Evolutionary conservation across 2,329 filamentous ascomycete species (phyloP).

Genomic region (Kalmusia sp.): DNA sequence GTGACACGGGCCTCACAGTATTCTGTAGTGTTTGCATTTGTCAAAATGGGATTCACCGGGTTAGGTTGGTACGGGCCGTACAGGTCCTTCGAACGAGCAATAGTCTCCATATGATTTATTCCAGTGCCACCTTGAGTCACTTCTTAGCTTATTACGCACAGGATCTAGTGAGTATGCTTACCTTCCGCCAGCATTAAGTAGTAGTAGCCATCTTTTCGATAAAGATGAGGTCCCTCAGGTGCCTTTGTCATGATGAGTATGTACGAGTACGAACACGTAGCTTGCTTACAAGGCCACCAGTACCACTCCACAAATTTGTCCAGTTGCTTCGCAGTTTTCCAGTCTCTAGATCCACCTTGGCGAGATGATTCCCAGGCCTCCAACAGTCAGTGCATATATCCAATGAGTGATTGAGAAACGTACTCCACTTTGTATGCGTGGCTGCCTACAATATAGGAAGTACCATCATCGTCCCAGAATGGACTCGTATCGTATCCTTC

Average conservation of each 20-base stretch:
- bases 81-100: conserved; percentile 44
- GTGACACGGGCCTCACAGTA: conserved; percentile 36
- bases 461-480: conserved; percentile 64
- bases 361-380: conserved; percentile 35
- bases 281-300: conserved; percentile 32
- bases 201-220: conserved; percentile 40
- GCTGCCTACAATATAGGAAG: conserved; percentile 54
- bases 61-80: conserved; percentile 47
- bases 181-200: conserved; percentile 46
- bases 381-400: neutral
- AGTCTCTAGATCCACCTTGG: conserved; percentile 40
- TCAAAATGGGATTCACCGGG: conserved; percentile 48
- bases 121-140: conserved; percentile 42
- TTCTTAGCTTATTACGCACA: conserved; percentile 34
- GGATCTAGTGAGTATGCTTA: conserved; percentile 36
- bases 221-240: conserved; percentile 49
- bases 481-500: conserved; percentile 61
- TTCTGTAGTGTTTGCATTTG: conserved; percentile 44
- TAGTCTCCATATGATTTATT: conserved; percentile 44
- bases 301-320: conserved; percentile 45
- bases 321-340: conserved; percentile 28
- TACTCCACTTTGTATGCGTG: conserved; percentile 32
- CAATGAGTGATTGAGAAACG: neutral
- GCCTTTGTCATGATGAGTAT: conserved; percentile 12
- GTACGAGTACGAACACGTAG: neutral